Percentiles rank a stretch among this genome's conserved stretches.
Evolutionary conservation across 2,329 filamentous ascomycete species (phyloP).

Genomic region (Neofusicoccum cordaticola): DNA sequence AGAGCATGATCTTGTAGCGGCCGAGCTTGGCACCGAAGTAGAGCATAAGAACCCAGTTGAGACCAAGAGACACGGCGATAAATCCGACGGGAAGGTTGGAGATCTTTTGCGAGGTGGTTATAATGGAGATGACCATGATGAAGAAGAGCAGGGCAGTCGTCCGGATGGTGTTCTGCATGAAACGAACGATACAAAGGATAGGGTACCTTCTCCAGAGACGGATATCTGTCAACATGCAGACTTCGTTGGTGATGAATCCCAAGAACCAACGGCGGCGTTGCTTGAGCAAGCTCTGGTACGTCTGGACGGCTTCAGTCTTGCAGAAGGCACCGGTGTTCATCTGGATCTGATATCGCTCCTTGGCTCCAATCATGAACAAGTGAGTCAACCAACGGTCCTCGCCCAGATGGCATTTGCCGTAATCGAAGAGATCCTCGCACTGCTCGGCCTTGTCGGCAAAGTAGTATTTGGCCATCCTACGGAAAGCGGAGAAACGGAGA

Average conservation of each 20-base stretch:
- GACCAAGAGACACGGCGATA: slow-evolving; percentile 84
- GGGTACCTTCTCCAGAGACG: slow-evolving; percentile 90
- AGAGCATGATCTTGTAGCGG: slow-evolving; percentile 90
- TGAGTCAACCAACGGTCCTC: slow-evolving; percentile 97
- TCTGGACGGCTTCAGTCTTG: slow-evolving; percentile 96
- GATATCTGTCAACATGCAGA: slow-evolving; percentile 94
- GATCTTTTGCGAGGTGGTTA: slow-evolving; percentile 78
- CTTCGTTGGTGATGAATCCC: slow-evolving; percentile 96
- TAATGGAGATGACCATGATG: slow-evolving; percentile 82
- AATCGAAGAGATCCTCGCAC: slow-evolving; percentile 94
- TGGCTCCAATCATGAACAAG: slow-evolving; percentile 96
- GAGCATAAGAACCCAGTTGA: slow-evolving; percentile 94
- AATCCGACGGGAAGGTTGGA: slow-evolving; percentile 84
- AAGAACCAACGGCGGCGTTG: slow-evolving; percentile 95
- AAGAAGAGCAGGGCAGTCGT: slow-evolving; percentile 93
- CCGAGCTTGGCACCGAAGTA: slow-evolving; percentile 88
- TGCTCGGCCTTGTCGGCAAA: slow-evolving; percentile 96
- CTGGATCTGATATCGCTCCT: slow-evolving; percentile 90
- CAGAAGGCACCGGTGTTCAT: slow-evolving; percentile 98
- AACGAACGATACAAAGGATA: slow-evolving; percentile 77
- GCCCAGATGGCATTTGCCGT: slow-evolving; percentile 89
- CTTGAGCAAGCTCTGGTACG: slow-evolving; percentile 80
- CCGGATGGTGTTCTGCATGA: slow-evolving; percentile 94
- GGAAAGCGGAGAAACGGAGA: slow-evolving; percentile 91
- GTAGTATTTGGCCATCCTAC: slow-evolving; percentile 96